A percentile compares a stretch with the other conserved stretches of the same genome.
Evolutionary conservation across 495 filamentous ascomycete species (phyloP).

Genomic region (Delitschia confertaspora): DNA sequence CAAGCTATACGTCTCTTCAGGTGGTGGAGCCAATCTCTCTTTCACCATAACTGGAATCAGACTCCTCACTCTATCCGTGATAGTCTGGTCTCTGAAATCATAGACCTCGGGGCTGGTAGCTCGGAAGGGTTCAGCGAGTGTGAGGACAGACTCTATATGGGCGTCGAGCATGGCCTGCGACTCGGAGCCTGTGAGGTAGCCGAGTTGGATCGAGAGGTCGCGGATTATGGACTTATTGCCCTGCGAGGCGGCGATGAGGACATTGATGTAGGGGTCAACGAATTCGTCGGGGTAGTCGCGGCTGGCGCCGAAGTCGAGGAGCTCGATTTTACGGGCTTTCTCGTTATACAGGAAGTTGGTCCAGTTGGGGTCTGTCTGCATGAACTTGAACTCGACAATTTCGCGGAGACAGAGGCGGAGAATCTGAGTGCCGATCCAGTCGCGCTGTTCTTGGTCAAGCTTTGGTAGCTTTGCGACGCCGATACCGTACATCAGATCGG

Average conservation of each 20-base stretch:
- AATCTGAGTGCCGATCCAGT: conserved; percentile 91
- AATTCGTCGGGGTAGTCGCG: conserved; percentile 76
- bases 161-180: conserved; percentile 75
- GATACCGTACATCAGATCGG: conserved; percentile 78
- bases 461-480: conserved; percentile 75
- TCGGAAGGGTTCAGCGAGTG: conserved; percentile 86
- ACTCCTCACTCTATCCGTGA: conserved; percentile 78
- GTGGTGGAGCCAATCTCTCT: conserved; percentile 80
- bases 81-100: conserved; percentile 88
- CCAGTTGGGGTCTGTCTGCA: conserved; percentile 99
- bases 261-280: conserved; percentile 64
- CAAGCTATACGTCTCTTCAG: conserved; percentile 95
- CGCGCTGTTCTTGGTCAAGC: conserved; percentile 70
- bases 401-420: conserved; percentile 88
- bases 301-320: conserved; percentile 92
- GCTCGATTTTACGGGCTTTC: conserved; percentile 62
- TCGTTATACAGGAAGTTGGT: conserved; percentile 97
- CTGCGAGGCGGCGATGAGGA: conserved; percentile 68
- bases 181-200: conserved; percentile 88
- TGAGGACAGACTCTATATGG: conserved; percentile 70
- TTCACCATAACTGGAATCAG: conserved; percentile 88
- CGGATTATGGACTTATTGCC: conserved; percentile 54
- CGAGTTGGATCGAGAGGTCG: conserved; percentile 66
- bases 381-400: conserved; percentile 86
- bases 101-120: conserved; percentile 69